Evolutionary conservation across 306 rosid genomes (phyloP), one percentile per base, ranked within the genome.

Genomic region (Canavalia gladiata): DNA sequence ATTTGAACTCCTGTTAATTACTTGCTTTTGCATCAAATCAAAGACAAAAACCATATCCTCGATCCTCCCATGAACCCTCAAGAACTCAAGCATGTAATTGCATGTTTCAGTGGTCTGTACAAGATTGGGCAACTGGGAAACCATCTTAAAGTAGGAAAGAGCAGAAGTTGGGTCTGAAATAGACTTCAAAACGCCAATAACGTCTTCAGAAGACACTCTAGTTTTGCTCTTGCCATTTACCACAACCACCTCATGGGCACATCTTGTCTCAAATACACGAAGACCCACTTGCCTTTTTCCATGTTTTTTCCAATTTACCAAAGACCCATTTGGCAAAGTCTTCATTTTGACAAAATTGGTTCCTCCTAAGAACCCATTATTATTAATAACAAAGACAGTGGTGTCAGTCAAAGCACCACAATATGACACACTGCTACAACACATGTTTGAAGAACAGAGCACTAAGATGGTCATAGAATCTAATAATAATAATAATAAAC

Each of bases 51-150:
- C 93, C 97, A 95, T 93, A 78, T 95, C 97, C 78, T 69, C 89
- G 72, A 93, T 78, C 80, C 91, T 90, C 80, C 46, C 52, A 46
- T 88, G 87, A 70, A 63, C 72, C 78, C 90, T 84, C 81, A 91
- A 85, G 33, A 91, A 56, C 81, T 91, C 97, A 69, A 95, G 99
- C 94, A 95, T 91, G 89, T 89, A 86, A 89, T 95, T 91, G 63
- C 95, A 95, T 7, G 95, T 88, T 67, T 91, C 94, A 35, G 97
- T 87, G 50, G 97, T 89, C 77, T 91, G 99, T 75, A 91, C 84
- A 78, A 90, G 84, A 81, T 71, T 82, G 3, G 93, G 91, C 80
- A 86, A 86, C 72, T 83, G 85, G 57, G 97, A 72, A 75, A 93
- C 73, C 4, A 87, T 85, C 80, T 90, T 89, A 74, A 95, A 95